phyloP scores from a whole-genome alignment of 2,329 filamentous ascomycete species.

The Cercospora sojina region DNA sequence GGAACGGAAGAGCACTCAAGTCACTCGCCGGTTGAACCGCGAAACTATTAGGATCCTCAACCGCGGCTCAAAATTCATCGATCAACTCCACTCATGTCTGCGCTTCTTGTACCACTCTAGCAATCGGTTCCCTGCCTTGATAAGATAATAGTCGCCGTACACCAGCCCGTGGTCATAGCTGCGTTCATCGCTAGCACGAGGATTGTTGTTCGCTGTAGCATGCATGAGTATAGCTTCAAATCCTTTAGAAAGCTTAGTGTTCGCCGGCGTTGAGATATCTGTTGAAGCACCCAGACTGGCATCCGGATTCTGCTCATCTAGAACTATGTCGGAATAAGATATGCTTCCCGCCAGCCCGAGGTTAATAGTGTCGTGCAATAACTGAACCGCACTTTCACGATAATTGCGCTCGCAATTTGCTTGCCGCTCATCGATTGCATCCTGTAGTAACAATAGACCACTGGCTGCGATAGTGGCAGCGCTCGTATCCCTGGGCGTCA shows the following conservation, averaged over 20 bases:
- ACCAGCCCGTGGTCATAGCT: slow-evolving; percentile 22
- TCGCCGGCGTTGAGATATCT: slow-evolving; percentile 18
- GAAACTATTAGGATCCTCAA: neutral
- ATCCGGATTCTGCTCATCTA: slow-evolving; percentile 1
- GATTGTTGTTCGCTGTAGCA: slow-evolving; percentile 26
- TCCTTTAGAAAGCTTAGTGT: slow-evolving; percentile 13
- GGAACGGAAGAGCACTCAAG: neutral
- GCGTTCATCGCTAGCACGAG: slow-evolving; percentile 15
- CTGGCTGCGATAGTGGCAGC: slow-evolving; percentile 23
- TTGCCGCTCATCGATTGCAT: slow-evolving; percentile 16
- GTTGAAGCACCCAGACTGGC: slow-evolving; percentile 16
- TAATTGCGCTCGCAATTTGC: slow-evolving; percentile 7
- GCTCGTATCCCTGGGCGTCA: slow-evolving; percentile 23
- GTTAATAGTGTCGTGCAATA: slow-evolving; percentile 13
- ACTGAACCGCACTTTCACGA: slow-evolving; percentile 9
- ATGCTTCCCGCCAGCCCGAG: slow-evolving; percentile 22
- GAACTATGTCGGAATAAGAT: slow-evolving; percentile 16
- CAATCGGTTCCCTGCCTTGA: slow-evolving; percentile 22
- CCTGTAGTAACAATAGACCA: slow-evolving; percentile 20
- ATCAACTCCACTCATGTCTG: neutral
- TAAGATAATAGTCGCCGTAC: slow-evolving; percentile 24
- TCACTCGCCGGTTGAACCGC: neutral
- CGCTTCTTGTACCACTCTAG: neutral
- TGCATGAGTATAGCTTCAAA: slow-evolving; percentile 25
- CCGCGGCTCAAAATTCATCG: neutral